These are phyloP conservation scores for Erodium maritimum DNA, from an alignment of 345 rosid genomes.

Conservation along the genomic window DNA sequence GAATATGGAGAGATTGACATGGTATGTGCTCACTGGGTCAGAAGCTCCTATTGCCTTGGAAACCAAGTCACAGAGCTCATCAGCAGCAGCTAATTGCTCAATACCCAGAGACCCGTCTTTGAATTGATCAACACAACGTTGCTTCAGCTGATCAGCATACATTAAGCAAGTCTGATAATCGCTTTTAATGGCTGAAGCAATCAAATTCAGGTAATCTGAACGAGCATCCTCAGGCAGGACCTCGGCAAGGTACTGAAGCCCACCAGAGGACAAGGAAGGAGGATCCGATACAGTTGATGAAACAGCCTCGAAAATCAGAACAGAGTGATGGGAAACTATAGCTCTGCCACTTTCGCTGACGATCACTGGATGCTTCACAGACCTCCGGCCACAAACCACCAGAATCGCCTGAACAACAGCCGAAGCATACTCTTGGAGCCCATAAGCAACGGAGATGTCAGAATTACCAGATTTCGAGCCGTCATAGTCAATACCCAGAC, in stretches of 20 bases:
- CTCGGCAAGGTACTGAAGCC: constrained; percentile 43
- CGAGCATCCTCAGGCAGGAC: constrained; percentile 50
- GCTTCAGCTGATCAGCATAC: constrained; percentile 69
- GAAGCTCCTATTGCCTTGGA: constrained; percentile 38
- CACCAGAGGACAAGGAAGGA: constrained; percentile 19
- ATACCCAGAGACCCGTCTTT: constrained; percentile 68
- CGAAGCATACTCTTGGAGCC: constrained; percentile 65
- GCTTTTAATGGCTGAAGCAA: constrained; percentile 44
- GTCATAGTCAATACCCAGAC: constrained; percentile 83
- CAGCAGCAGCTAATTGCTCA: constrained; percentile 79
- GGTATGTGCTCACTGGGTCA: constrained; percentile 52
- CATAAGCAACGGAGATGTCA: constrained; percentile 73
- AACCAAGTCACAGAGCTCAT: constrained; percentile 66
- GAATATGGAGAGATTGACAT: constrained; percentile 73
- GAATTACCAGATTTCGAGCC: constrained; percentile 80
- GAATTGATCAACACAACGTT: constrained; percentile 64
- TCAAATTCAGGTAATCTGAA: constrained; percentile 36
- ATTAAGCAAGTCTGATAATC: constrained; percentile 56
- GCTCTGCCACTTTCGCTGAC: constrained; percentile 93
- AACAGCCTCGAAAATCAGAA: constrained; percentile 69
- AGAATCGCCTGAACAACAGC: constrained; percentile 64
- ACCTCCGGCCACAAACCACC: constrained; percentile 54
- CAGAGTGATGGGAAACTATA: constrained; percentile 78
- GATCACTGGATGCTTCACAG: constrained; percentile 63
- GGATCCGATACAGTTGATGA: constrained; percentile 21